Percentiles rank a stretch among this genome's conserved stretches.
phyloP scores from a whole-genome alignment of 2,329 filamentous ascomycete species.

The Cytospora paraplurivora region DNA sequence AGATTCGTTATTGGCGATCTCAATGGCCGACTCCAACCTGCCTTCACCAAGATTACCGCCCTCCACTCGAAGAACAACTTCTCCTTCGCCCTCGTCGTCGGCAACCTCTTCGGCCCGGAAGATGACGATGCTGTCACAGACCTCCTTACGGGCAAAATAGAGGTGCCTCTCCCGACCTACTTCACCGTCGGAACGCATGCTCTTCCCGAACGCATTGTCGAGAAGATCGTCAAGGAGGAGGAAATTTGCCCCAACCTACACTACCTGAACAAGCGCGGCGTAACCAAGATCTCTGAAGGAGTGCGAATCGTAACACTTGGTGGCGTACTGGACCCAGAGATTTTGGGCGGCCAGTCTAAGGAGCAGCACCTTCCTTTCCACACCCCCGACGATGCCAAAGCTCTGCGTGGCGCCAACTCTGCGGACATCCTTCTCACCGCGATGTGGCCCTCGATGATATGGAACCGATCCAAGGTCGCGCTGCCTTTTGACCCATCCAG shows the following conservation, averaged over 20 bases:
- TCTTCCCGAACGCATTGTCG: conserved; percentile 70
- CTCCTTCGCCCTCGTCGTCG: conserved; percentile 78
- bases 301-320: conserved; percentile 86
- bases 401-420: conserved; percentile 72
- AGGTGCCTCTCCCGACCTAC: conserved; percentile 82
- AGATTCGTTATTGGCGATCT: conserved; percentile 83
- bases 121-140: conserved; percentile 60
- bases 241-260: conserved; percentile 88
- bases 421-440: conserved; percentile 87
- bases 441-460: conserved; percentile 79
- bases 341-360: conserved; percentile 64
- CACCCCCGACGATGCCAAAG: conserved; percentile 73
- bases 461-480: conserved; percentile 65
- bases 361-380: conserved; percentile 79
- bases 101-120: conserved; percentile 73
- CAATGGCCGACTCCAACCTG: conserved; percentile 73
- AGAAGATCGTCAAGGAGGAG: conserved; percentile 72
- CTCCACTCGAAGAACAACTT: conserved; percentile 89
- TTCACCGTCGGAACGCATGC: conserved; percentile 77
- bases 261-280: conserved; percentile 83
- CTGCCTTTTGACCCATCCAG: conserved; percentile 56
- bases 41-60: conserved; percentile 77
- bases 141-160: conserved; percentile 72
- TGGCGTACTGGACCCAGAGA: conserved; percentile 66
- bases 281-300: conserved; percentile 87